Conservation (phyloP, 495 filamentous ascomycete genomes). For the Hypoxylon crocopeplum region DNA sequence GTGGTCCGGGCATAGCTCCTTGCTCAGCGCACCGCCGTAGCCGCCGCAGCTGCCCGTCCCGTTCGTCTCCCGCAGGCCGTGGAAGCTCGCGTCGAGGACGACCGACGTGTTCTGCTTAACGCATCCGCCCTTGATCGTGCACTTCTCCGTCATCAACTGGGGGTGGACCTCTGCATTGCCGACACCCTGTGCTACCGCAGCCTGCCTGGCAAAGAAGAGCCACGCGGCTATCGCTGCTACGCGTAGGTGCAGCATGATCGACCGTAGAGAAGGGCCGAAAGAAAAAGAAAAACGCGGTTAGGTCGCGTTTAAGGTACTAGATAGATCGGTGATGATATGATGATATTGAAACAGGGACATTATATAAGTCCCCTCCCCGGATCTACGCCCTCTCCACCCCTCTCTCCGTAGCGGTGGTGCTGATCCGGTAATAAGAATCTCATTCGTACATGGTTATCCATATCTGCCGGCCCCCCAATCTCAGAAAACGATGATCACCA, state of each 20-base stretch:
- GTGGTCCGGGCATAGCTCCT: conserved; percentile 60
- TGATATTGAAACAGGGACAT: not conserved
- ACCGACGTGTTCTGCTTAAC: conserved; percentile 58
- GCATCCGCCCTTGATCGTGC: conserved; percentile 60
- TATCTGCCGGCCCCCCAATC: conserved; percentile 33
- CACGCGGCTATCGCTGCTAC: conserved; percentile 4
- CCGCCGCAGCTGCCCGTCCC: conserved; percentile 58
- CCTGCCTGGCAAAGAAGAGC: conserved; percentile 7
- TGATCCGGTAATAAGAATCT: conserved; percentile 12
- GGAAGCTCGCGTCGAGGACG: conserved; percentile 71
- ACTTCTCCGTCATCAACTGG: conserved; percentile 62
- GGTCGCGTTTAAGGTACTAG: not conserved
- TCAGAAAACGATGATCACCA: conserved; percentile 20
- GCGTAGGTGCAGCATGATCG: conserved; percentile 20
- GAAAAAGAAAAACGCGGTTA: not conserved
- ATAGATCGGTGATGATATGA: not conserved
- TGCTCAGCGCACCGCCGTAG: conserved; percentile 49
- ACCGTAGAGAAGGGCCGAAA: not conserved
- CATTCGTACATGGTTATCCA: not conserved
- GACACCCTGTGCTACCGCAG: conserved; percentile 19
- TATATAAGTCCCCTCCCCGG: conserved; percentile 19
- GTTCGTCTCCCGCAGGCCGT: conserved; percentile 61
- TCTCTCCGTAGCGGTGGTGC: not conserved
- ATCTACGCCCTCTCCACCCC: not conserved
- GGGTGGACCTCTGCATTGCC: conserved; percentile 53